phyloP scores from a whole-genome alignment of 768 basidiomycete genomes.

The Pleurotus tuoliensis region DNA sequence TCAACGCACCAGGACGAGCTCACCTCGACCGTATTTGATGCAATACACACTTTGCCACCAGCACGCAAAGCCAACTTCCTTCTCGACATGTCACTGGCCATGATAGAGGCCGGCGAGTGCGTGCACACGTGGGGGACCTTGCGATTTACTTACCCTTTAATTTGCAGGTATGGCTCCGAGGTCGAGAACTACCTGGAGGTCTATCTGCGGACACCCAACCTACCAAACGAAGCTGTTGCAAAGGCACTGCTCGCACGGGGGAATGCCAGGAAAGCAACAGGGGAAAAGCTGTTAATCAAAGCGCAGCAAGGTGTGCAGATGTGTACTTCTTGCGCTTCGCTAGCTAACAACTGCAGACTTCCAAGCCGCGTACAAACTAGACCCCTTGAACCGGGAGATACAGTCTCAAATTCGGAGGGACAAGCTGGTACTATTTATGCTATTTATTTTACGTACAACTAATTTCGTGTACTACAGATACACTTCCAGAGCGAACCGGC shows the following conservation, averaged over 20 bases:
- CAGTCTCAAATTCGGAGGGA: slow-evolving; percentile 45
- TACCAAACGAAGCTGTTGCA: slow-evolving; percentile 46
- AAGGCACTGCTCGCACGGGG: slow-evolving; percentile 56
- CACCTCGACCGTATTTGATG: slow-evolving; percentile 44
- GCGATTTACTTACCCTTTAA: slow-evolving; percentile 1
- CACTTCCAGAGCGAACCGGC: slow-evolving; percentile 53
- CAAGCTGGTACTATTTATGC: slow-evolving; percentile 34
- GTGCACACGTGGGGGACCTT: slow-evolving; percentile 14
- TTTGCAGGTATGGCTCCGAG: slow-evolving; percentile 52
- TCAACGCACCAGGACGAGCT: slow-evolving; percentile 42
- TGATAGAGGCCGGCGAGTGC: slow-evolving; percentile 49
- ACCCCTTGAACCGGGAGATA: slow-evolving; percentile 54
- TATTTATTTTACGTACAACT: slow-evolving; percentile 1
- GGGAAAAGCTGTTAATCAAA: slow-evolving; percentile 50
- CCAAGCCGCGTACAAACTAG: slow-evolving; percentile 53
- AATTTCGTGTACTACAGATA: slow-evolving; percentile 31
- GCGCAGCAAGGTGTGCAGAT: slow-evolving; percentile 51
- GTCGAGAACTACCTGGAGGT: slow-evolving; percentile 67
- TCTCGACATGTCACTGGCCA: slow-evolving; percentile 42
- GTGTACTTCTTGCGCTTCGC: background rate
- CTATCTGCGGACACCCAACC: slow-evolving; percentile 56
- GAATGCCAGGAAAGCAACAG: slow-evolving; percentile 52
- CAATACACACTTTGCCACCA: slow-evolving; percentile 41
- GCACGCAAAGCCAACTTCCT: slow-evolving; percentile 46
- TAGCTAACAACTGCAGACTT: slow-evolving; percentile 42